Conservation (phyloP, 1,139 yeast species). For the Taphrina pruni region DNA sequence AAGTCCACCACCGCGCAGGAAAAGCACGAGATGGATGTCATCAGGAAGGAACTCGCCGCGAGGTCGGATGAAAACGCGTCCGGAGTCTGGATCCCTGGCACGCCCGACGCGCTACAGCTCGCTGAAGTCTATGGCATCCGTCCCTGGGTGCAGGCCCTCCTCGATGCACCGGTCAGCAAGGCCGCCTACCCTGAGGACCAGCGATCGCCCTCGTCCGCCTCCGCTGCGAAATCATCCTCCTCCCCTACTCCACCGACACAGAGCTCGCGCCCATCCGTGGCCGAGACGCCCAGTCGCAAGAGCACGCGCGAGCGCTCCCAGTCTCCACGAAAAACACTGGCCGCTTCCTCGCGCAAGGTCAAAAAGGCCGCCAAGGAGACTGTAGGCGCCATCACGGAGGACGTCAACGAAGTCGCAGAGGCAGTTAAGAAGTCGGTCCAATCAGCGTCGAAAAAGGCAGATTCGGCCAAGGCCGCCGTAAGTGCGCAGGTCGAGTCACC, state of each 20-base stretch:
- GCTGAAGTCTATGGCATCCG: slow-evolving; percentile 41
- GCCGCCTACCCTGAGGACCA: slow-evolving; percentile 19
- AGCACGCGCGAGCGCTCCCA: slow-evolving; percentile 25
- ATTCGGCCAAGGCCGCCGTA: slow-evolving; percentile 10
- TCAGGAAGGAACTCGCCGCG: slow-evolving; percentile 36
- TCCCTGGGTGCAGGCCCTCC: slow-evolving; percentile 40
- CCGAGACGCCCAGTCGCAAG: slow-evolving; percentile 26
- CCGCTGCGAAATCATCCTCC: not conserved
- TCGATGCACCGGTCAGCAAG: slow-evolving; percentile 20
- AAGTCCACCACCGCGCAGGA: slow-evolving; percentile 24
- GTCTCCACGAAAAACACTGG: slow-evolving; percentile 24
- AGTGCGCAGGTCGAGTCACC: slow-evolving; percentile 12
- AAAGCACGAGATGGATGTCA: slow-evolving; percentile 38
- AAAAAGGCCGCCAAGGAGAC: slow-evolving; percentile 22
- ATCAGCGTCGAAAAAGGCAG: slow-evolving; percentile 12
- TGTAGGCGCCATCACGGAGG: slow-evolving; percentile 24
- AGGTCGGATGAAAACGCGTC: slow-evolving; percentile 37
- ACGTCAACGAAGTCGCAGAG: slow-evolving; percentile 15
- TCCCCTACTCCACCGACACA: not conserved
- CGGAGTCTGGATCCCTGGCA: slow-evolving; percentile 41
- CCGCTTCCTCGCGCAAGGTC: slow-evolving; percentile 15
- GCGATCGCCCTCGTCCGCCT: slow-evolving; percentile 18
- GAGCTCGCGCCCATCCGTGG: slow-evolving; percentile 8
- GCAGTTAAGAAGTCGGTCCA: slow-evolving; percentile 16
- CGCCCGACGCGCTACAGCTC: slow-evolving; percentile 40